Evolutionary conservation across 2,329 filamentous ascomycete species (phyloP).

Genomic region (Sarocladium strictum): DNA sequence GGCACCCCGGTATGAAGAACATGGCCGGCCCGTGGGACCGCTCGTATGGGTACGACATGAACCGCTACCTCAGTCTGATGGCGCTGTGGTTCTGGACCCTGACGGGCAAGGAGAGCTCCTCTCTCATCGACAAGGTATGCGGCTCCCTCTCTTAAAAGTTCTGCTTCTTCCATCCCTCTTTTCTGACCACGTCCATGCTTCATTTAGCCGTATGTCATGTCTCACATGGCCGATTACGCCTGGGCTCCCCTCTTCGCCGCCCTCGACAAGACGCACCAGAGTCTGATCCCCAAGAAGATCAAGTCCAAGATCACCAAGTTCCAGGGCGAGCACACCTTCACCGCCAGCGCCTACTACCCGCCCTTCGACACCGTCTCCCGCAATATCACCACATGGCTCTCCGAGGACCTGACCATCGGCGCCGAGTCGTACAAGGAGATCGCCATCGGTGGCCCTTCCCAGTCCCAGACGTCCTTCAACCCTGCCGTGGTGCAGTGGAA

Average conservation of each 20-base stretch:
- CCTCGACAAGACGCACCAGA: constrained; percentile 42
- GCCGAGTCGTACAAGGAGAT: constrained; percentile 49
- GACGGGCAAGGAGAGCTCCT: constrained; percentile 40
- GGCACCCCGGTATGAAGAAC: constrained; percentile 53
- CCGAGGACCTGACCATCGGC: constrained; percentile 51
- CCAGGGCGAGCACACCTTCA: constrained; percentile 45
- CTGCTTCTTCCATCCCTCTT: background rate
- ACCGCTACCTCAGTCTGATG: constrained; percentile 52
- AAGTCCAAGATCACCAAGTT: constrained; percentile 38
- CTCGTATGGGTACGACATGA: constrained; percentile 59
- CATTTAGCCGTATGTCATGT: constrained; percentile 48
- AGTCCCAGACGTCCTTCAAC: constrained; percentile 47
- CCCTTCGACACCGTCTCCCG: constrained; percentile 50
- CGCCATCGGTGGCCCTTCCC: constrained; percentile 47
- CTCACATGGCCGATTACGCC: constrained; percentile 53
- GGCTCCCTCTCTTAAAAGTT: background rate
- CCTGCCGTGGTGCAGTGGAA: constrained; percentile 57
- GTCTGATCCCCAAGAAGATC: constrained; percentile 36
- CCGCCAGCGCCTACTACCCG: constrained; percentile 47
- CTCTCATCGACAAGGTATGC: constrained; percentile 19
- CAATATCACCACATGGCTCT: constrained; percentile 55
- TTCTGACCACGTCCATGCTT: too few relatives aligned
- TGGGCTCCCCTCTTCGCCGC: constrained; percentile 52
- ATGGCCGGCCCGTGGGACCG: constrained; percentile 61
- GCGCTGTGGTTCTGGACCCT: constrained; percentile 53